Evolutionary conservation across 108 stramenopile genomes (phyloP).

Genomic region (Cyclotella baltica): DNA sequence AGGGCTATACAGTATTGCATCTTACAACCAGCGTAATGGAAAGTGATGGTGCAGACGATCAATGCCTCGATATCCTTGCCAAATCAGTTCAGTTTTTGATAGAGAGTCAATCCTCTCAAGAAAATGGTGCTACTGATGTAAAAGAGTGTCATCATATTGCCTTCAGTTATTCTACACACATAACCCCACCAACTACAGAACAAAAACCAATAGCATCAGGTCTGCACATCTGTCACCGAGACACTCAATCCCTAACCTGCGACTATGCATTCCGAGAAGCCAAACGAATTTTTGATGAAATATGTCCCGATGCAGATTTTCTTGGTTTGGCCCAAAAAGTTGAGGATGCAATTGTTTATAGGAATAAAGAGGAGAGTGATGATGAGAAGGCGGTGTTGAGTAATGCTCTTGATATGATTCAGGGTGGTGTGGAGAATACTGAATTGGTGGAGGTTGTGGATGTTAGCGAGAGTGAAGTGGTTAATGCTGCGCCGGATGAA

Average conservation of each 20-base stretch:
- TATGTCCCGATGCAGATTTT: conserved; percentile 79
- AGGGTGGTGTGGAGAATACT: not conserved
- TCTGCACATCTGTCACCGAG: conserved; percentile 59
- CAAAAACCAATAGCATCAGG: conserved; percentile 34
- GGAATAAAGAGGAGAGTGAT: conserved; percentile 60
- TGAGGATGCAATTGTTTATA: conserved; percentile 65
- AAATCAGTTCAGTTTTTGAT: conserved; percentile 36
- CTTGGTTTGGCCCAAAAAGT: conserved; percentile 63
- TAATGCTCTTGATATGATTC: conserved; percentile 75
- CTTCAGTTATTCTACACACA: conserved; percentile 50
- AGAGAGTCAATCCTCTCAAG: conserved; percentile 21
- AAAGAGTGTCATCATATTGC: conserved; percentile 48
- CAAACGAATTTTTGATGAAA: conserved; percentile 63
- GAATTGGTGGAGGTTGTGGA: too few relatives aligned
- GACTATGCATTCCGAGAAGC: conserved; percentile 83
- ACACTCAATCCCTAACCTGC: conserved; percentile 59
- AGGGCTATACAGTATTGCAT: conserved; percentile 67
- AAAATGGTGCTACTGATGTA: not conserved
- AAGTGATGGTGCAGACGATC: conserved; percentile 11
- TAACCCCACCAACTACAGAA: not conserved
- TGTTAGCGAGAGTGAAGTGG: not conserved
- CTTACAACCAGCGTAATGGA: conserved; percentile 64
- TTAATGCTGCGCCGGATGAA: not conserved
- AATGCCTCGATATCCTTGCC: conserved; percentile 48
- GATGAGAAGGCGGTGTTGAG: conserved; percentile 72